These are phyloP conservation scores for Graphilbum sp. DNA, from an alignment of 2,329 filamentous ascomycete species.

Conservation along the genomic window DNA sequence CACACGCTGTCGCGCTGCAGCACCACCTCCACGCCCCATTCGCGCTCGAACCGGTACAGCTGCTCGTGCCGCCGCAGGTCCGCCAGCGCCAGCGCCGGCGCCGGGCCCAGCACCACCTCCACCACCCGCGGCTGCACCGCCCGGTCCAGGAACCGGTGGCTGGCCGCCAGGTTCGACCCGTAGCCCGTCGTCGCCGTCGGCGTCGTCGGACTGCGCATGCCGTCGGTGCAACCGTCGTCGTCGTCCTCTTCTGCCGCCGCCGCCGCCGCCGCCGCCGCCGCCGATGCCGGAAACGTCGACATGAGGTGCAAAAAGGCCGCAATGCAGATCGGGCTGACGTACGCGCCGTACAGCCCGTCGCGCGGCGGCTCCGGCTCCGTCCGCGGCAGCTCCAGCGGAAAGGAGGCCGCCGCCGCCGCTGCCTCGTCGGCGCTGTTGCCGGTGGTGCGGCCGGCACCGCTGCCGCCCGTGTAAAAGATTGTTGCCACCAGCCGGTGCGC, in stretches of 20 bases:
- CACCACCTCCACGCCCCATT: conserved; percentile 78
- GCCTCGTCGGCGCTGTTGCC: too few relatives aligned
- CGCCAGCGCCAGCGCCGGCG: conserved; percentile 42
- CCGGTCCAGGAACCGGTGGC: conserved; percentile 48
- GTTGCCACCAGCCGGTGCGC: conserved; percentile 43
- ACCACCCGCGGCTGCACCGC: conserved; percentile 45
- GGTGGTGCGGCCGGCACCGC: conserved; percentile 1
- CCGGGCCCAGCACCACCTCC: conserved; percentile 46
- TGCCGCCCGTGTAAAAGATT: conserved; percentile 39
- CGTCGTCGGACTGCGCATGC: not conserved
- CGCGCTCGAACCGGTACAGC: conserved; percentile 69
- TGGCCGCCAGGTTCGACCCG: conserved; percentile 35
- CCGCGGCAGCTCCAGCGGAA: conserved; percentile 8
- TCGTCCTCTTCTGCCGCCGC: too few relatives aligned
- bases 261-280: too few relatives aligned
- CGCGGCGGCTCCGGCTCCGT: conserved; percentile 22
- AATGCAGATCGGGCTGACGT: conserved; percentile 48
- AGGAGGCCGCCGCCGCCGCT: conserved; percentile 10
- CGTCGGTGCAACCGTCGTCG: too few relatives aligned
- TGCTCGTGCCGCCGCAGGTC: conserved; percentile 67
- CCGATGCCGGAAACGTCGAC: conserved; percentile 36
- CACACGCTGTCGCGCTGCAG: conserved; percentile 60
- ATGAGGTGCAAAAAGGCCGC: conserved; percentile 51
- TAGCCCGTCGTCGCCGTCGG: conserved; percentile 2
- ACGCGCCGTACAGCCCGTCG: conserved; percentile 49